phyloP scores from a whole-genome alignment of 495 filamentous ascomycete genomes.

The Cetradonia linearis region DNA sequence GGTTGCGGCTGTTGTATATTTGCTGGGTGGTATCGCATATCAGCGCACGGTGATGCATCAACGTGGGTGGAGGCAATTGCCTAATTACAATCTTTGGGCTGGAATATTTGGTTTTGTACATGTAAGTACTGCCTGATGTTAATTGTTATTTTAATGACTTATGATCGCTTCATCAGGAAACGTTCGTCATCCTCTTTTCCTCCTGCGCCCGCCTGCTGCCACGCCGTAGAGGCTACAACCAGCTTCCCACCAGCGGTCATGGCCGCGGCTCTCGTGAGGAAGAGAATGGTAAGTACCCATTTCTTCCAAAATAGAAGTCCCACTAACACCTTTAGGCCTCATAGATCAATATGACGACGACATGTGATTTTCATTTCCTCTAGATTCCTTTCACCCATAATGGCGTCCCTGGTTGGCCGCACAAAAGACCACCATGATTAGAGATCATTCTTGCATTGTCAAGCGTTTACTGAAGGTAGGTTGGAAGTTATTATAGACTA shows the following conservation, averaged over 20 bases:
- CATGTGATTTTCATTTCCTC: neutral
- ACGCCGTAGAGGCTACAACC: constrained; percentile 26
- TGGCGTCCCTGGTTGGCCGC: neutral
- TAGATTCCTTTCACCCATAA: neutral
- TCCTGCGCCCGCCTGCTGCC: constrained; percentile 61
- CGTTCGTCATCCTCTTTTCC: constrained; percentile 68
- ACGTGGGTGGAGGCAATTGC: constrained; percentile 88
- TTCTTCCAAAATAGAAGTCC: no score
- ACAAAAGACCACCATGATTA: neutral
- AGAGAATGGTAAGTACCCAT: constrained; percentile 50
- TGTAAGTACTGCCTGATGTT: constrained; percentile 49
- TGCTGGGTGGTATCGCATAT: constrained; percentile 88
- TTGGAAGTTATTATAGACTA: neutral
- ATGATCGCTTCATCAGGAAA: constrained; percentile 47
- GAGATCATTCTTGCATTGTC: constrained; percentile 2
- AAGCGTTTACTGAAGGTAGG: neutral
- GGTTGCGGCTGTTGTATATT: constrained; percentile 77
- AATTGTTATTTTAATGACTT: constrained; percentile 2
- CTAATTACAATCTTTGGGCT: constrained; percentile 88
- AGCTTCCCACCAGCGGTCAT: constrained; percentile 22
- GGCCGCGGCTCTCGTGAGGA: constrained; percentile 45
- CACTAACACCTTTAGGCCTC: constrained; percentile 35
- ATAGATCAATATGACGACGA: constrained; percentile 97
- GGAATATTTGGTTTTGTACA: constrained; percentile 73
- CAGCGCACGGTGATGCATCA: constrained; percentile 92